These are phyloP conservation scores for Alternaria arbusti DNA, from an alignment of 2,329 filamentous ascomycete genomes.

Conservation along the genomic window DNA sequence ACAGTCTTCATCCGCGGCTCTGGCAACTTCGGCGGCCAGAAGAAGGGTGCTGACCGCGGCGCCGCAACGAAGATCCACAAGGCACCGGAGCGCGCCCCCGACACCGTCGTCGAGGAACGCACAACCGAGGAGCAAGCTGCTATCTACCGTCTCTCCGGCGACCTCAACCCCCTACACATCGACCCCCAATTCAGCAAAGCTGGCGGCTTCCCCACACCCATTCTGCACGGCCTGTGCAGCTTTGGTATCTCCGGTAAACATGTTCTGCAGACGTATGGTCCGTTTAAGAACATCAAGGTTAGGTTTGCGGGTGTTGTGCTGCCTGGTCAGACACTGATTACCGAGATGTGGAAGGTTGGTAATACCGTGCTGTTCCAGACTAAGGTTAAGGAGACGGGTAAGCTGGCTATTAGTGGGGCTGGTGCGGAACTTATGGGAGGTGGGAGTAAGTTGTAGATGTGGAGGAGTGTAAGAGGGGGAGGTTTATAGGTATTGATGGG, in stretches of 20 bases:
- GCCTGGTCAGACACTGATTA: slow-evolving; percentile 85
- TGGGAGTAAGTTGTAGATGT: slow-evolving; percentile 47
- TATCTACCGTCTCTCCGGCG: slow-evolving; percentile 89
- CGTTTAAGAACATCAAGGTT: slow-evolving; percentile 91
- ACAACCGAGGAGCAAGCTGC: slow-evolving; percentile 92
- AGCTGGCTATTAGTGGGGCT: slow-evolving; percentile 81
- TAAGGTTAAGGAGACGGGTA: slow-evolving; percentile 90
- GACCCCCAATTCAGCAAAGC: slow-evolving; percentile 94
- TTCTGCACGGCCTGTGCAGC: slow-evolving; percentile 95
- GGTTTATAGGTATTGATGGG: neutral
- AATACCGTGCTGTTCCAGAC: slow-evolving; percentile 83
- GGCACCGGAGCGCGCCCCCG: slow-evolving; percentile 77
- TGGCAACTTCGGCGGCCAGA: slow-evolving; percentile 86
- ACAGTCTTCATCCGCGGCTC: slow-evolving; percentile 92
- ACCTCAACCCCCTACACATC: slow-evolving; percentile 95
- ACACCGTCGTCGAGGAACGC: slow-evolving; percentile 81
- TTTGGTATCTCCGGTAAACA: slow-evolving; percentile 93
- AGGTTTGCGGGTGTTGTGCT: slow-evolving; percentile 86
- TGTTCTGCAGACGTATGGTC: slow-evolving; percentile 81
- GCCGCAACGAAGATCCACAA: slow-evolving; percentile 80
- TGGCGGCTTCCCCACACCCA: slow-evolving; percentile 92
- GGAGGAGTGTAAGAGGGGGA: neutral
- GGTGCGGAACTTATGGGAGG: slow-evolving; percentile 74
- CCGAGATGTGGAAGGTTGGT: slow-evolving; percentile 93
- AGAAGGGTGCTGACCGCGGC: slow-evolving; percentile 78